Base-by-base conservation (phyloP, 2,329 filamentous ascomycete genomes). In the Curvularia sp. region DNA sequence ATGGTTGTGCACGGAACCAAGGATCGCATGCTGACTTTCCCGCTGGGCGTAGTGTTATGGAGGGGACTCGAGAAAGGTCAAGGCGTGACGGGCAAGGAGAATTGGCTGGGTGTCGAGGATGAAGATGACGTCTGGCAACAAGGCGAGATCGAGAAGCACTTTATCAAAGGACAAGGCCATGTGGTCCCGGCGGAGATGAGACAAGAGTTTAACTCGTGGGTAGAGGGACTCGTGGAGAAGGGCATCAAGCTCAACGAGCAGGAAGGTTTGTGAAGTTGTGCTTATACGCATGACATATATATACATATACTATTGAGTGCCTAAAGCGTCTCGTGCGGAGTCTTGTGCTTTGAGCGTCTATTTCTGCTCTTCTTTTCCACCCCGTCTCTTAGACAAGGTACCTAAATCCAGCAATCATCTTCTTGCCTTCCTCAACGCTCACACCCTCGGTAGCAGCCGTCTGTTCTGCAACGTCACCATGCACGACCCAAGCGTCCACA, bases 11-110 rank as follows among this genome's bases (percentile, higher is more conserved):
- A 96, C 76, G 93, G 93, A 7, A 88, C 84, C 0, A 77, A 78
- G 9, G 93, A 97, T 76, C 81, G 82, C n/a, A 93, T 97, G 89
- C 89, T 97, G 65, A 86, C 84, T 4, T 81, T 88, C 47, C 83
- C 83, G 5, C 90, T 95, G 72, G 92, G 86, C 0, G 79, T 86
- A 70, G 85, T 89, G 74, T 76, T 97, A 63, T 86, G 90, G 56
- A 81, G 86, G 49, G 83, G 85, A 43, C 70, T 97, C 64, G 90
- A 91, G 1, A 74, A 87, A 81, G 55, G 80, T 72, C 59, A 70
- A 45, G 71, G 71, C 0, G 67, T 63, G 55, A 75, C 73, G 1
- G 71, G 74, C 5, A 68, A 63, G 46, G 73, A 76, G 68, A 71
- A 70, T 28, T 73, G 66, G 72, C 47, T 74, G 13, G 75, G 74